Conservation (phyloP, 2,329 filamentous ascomycete species). For the Neopestalotiopsis clavispora region DNA sequence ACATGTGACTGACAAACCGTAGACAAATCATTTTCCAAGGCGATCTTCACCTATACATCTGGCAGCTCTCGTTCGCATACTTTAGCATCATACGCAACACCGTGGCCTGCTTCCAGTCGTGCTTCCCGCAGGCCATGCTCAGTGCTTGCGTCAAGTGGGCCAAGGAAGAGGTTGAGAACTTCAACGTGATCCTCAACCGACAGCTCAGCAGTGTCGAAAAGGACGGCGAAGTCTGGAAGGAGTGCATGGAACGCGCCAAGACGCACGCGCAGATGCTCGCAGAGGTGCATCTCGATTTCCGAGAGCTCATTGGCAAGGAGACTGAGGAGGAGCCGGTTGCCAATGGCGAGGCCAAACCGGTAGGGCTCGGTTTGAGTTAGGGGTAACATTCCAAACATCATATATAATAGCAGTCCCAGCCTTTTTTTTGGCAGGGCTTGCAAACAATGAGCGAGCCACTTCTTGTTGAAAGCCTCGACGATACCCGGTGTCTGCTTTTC, state of each 20-base stretch:
- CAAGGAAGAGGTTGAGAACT: conserved; percentile 91
- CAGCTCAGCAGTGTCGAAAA: conserved; percentile 87
- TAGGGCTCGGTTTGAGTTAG: conserved; percentile 9
- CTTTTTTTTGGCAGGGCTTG: too few species aligned
- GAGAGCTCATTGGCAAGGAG: conserved; percentile 74
- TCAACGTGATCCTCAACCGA: conserved; percentile 80
- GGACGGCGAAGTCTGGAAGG: conserved; percentile 76
- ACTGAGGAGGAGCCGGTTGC: conserved; percentile 32
- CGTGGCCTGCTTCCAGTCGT: conserved; percentile 83
- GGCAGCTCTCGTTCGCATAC: conserved; percentile 93
- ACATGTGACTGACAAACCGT: conserved; percentile 28
- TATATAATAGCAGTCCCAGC: not conserved
- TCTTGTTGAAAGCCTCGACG: too few species aligned
- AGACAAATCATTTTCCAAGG: conserved; percentile 96
- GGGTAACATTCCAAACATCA: not conserved
- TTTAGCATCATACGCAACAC: conserved; percentile 96
- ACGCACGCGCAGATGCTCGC: conserved; percentile 80
- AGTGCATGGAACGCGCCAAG: conserved; percentile 82
- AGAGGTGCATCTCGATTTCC: conserved; percentile 90
- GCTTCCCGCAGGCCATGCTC: conserved; percentile 86
- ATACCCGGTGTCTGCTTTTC: too few species aligned
- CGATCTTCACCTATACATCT: conserved; percentile 90
- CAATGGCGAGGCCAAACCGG: conserved; percentile 22
- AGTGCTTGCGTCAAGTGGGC: conserved; percentile 97
- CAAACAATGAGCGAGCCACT: too few species aligned